These are phyloP conservation scores for Ceratocystiopsis sp. DNA, from an alignment of 2,329 filamentous ascomycete genomes.

Conservation along the genomic window DNA sequence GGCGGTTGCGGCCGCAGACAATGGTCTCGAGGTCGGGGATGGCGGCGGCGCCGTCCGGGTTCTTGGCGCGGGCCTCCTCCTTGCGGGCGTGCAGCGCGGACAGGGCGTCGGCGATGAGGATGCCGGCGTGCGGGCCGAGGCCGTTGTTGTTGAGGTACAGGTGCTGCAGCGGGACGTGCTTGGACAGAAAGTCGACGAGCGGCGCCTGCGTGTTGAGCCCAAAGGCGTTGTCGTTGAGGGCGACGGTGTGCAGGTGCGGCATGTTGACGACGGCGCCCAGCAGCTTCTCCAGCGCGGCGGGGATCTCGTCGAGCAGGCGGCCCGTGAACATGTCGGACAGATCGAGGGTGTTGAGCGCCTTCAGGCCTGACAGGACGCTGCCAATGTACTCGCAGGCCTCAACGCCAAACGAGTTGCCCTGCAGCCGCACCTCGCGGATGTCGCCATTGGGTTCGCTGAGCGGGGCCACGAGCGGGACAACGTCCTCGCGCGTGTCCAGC, in stretches of 20 bases:
- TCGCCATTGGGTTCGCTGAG: conserved; percentile 23
- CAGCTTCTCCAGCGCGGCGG: conserved; percentile 68
- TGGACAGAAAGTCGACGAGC: conserved; percentile 76
- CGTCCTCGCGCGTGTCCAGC: conserved; percentile 73
- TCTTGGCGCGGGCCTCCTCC: conserved; percentile 53
- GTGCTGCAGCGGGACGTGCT: conserved; percentile 80
- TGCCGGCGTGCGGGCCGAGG: conserved; percentile 78
- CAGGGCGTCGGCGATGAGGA: conserved; percentile 75
- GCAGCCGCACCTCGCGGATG: conserved; percentile 69
- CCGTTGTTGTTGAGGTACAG: conserved; percentile 98
- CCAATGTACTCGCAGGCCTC: conserved; percentile 75
- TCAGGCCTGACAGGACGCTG: conserved; percentile 69
- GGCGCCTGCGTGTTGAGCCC: conserved; percentile 89
- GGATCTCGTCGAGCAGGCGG: conserved; percentile 84
- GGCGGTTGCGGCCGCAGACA: conserved; percentile 85
- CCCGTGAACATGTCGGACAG: conserved; percentile 96
- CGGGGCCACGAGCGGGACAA: conserved; percentile 60
- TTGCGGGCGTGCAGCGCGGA: conserved; percentile 72
- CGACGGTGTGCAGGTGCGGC: conserved; percentile 74
- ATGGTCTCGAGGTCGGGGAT: conserved; percentile 87
- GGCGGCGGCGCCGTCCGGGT: conserved; percentile 33
- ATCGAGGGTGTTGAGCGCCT: conserved; percentile 68
- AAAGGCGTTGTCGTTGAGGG: conserved; percentile 96
- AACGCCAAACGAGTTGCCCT: conserved; percentile 86
- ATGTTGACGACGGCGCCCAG: conserved; percentile 77